phyloP scores from a whole-genome alignment of 2,329 filamentous ascomycete genomes.

The Venturia nashicola region DNA sequence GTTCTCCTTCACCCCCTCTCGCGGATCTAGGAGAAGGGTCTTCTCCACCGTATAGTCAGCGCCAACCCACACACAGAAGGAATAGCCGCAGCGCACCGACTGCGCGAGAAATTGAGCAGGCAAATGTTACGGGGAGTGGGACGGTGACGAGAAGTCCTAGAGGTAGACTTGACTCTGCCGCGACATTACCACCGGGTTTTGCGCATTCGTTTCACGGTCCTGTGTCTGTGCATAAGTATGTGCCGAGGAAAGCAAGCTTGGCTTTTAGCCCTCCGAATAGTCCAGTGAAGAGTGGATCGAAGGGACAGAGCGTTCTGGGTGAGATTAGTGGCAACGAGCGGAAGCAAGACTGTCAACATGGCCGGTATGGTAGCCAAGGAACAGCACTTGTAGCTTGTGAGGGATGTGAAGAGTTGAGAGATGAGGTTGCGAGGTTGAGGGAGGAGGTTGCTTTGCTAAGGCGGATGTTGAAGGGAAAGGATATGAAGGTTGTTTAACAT shows the following conservation, averaged over 20 bases:
- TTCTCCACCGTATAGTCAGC: not conserved
- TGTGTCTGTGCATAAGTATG: slow-evolving; percentile 4
- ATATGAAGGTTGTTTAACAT: not conserved
- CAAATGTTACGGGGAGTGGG: not conserved
- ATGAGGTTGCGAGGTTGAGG: slow-evolving; percentile 10
- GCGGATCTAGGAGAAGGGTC: not conserved
- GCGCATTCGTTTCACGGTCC: slow-evolving; percentile 8
- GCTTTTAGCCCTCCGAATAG: not conserved
- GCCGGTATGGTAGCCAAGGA: not conserved
- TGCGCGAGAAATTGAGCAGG: not conserved
- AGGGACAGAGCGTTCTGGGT: not conserved
- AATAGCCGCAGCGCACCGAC: not conserved
- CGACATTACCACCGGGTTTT: slow-evolving; percentile 7
- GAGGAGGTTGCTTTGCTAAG: slow-evolving; percentile 9
- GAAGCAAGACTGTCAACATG: not conserved
- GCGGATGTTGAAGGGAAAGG: slow-evolving; percentile 2
- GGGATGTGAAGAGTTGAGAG: slow-evolving; percentile 8
- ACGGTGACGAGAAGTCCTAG: not conserved
- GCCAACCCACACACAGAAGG: not conserved
- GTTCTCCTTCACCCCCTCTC: not conserved
- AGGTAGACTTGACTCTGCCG: not conserved
- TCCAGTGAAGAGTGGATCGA: not conserved
- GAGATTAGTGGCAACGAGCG: not conserved
- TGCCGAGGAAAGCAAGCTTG: not conserved
- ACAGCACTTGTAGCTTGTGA: not conserved